These are phyloP conservation scores for Yueomyces sinensis DNA, from an alignment of 805 yeast species.

Conservation along the genomic window DNA sequence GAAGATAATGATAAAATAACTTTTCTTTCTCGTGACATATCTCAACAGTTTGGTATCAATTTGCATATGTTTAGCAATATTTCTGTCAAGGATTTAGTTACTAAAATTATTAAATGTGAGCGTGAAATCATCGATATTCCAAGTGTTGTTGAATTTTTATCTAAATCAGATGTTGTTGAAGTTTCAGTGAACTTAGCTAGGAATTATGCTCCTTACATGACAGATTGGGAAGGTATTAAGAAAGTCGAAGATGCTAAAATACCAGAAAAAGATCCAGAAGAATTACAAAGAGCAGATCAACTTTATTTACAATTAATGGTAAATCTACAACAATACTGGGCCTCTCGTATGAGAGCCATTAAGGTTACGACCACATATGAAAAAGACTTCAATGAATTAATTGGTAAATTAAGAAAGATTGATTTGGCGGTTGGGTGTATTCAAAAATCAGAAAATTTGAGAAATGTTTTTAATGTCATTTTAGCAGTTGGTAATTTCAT, in stretches of 20 bases:
- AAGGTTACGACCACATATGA: conserved; percentile 56
- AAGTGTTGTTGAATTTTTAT: conserved; percentile 75
- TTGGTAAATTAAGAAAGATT: conserved; percentile 49
- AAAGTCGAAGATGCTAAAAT: conserved; percentile 27
- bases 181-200: conserved; percentile 58
- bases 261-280: conserved; percentile 61
- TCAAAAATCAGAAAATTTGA: conserved; percentile 51
- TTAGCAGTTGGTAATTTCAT: conserved; percentile 89
- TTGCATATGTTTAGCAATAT: conserved; percentile 60
- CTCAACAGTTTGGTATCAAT: conserved; percentile 92
- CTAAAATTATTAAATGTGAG: conserved; percentile 66
- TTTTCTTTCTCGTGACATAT: conserved; percentile 67
- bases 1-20: conserved; percentile 43
- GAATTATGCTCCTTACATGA: conserved; percentile 67
- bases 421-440: conserved; percentile 65
- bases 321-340: conserved; percentile 84
- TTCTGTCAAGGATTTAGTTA: conserved; percentile 52
- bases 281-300: conserved; percentile 78
- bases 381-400: conserved; percentile 64
- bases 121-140: conserved; percentile 51
- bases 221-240: conserved; percentile 44
- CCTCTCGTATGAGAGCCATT: conserved; percentile 76
- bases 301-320: conserved; percentile 70
- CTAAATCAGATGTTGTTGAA: conserved; percentile 61
- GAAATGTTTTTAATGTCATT: conserved; percentile 68